Evolutionary conservation across 805 yeast genomes (phyloP), one percentile per base, ranked within the genome.

Genomic region (Citeromyces matritensis): DNA sequence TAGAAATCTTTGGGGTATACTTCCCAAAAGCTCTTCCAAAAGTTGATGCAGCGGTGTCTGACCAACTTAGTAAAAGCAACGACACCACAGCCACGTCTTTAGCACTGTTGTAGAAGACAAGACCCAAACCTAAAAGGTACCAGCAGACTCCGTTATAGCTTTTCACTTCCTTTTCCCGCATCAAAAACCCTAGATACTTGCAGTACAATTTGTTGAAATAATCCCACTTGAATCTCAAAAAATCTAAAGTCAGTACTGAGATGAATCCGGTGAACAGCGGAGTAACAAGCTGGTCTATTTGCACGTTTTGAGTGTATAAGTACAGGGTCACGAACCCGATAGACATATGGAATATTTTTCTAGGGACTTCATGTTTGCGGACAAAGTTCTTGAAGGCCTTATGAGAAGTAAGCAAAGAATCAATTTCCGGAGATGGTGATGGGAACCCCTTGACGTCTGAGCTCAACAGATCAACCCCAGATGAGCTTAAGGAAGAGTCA

Each of bases 1-100:
- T 61, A 5, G 78, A 65, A 13, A 88, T 52, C 45, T 77, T 73
- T 26, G 94, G 93, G 6, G 95, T 83, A 39, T 77, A 64, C 44
- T 79, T 67, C 6, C 97, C 97, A 50, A 58, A 88, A 34, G 68
- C 69, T 41, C 98, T 66, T 26, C 98, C 98, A 46, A 86, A 56
- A 0, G 95, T 83, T 3, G 95, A 83, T 2, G 98, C 98, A 2
- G 96, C 88, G 7, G 97, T 84, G 48, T 91, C 98, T 4, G 94
- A 85, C 97, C 97, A 91, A 47, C 95, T 81, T 39, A 91, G 65
- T 31, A 88, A 59, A 40, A 85, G 61, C 3, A 85, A 73, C 14
- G 94, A 63, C 58, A 84, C 63, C 17, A 86, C 59, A 1, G 77
- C 63, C 30, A 91, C 74, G 45, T 91, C 98, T 54, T 84, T 83